Evolutionary conservation across 1,139 yeast species (phyloP), one percentile per base, ranked within the genome.

Genomic region (Sugiyamaella sp.): DNA sequence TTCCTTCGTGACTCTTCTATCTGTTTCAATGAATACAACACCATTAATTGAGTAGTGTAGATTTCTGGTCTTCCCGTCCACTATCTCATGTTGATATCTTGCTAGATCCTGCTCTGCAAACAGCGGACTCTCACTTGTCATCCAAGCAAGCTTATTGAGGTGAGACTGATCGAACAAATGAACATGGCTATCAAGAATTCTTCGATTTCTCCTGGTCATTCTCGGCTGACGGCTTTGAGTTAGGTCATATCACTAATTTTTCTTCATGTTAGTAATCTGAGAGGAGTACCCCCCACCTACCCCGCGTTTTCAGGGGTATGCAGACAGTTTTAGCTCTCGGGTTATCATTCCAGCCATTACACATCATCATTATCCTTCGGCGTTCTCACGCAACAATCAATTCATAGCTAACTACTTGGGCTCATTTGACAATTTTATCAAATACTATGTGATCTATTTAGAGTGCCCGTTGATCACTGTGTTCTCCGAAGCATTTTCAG

Each of bases 171-270:
- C 64, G 54, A 62, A 71, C 14, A 72, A 51, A 49, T 72, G 75
- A 40, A 71, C 67, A 54, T 72, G 75, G 1, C 74, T 60, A 51
- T 72, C 75, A 10, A 72, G 58, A 20, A 48, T 24, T 21, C 51
- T 19, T n/a, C 38, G 16, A 14, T 44, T 17, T 45, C 35, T 46
- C 25, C 35, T 5, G 4, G 35, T 29, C 35, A 29, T 29, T 5
- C 4, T 29, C n/a, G n/a, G n/a, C n/a, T n/a, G n/a, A n/a, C n/a
- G n/a, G n/a, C n/a, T n/a, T n/a, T n/a, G n/a, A n/a, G n/a, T n/a
- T n/a, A n/a, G n/a, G n/a, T n/a, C n/a, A n/a, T n/a, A n/a, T n/a
- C n/a, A n/a, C n/a, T n/a, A n/a, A n/a, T n/a, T n/a, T n/a, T n/a
- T n/a, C n/a, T n/a, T n/a, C n/a, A n/a, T n/a, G n/a, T n/a, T n/a